A percentile compares a stretch with the other conserved stretches of the same genome.
Conservation (phyloP, 345 rosid genomes). For the Eucalyptus dawsonii region DNA sequence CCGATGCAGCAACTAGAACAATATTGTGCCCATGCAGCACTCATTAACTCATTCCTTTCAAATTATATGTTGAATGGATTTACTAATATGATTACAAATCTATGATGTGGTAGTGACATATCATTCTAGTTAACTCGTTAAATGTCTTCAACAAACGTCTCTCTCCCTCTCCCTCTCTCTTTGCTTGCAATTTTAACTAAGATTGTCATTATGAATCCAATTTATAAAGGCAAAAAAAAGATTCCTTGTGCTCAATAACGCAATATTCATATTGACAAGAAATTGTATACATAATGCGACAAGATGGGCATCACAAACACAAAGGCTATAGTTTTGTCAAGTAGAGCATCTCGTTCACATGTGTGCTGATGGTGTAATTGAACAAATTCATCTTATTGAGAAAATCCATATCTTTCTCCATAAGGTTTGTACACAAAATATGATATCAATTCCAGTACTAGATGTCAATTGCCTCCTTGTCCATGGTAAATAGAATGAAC, state of each 20-base stretch:
- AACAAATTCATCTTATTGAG: neutral
- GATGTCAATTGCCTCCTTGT: neutral
- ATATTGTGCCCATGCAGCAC: neutral
- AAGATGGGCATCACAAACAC: neutral
- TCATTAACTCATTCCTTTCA: neutral
- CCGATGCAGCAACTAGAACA: neutral
- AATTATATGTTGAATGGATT: neutral
- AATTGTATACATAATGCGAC: neutral
- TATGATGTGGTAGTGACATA: neutral
- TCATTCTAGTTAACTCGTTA: neutral
- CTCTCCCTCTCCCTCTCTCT: neutral
- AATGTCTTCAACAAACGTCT: neutral
- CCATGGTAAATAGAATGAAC: neutral
- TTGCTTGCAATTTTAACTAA: neutral
- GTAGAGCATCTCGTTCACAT: neutral
- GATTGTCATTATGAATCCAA: neutral
- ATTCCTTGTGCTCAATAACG: neutral
- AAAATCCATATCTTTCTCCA: neutral
- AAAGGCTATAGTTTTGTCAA: neutral
- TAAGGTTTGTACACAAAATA: neutral
- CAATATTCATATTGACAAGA: neutral
- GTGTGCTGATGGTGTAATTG: neutral
- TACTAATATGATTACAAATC: neutral
- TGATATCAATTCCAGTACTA: neutral
- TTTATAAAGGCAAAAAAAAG: neutral